These are phyloP conservation scores for Neocallimastix lanati DNA, from an alignment of 192 early-diverging fungal genomes.

Conservation along the genomic window DNA sequence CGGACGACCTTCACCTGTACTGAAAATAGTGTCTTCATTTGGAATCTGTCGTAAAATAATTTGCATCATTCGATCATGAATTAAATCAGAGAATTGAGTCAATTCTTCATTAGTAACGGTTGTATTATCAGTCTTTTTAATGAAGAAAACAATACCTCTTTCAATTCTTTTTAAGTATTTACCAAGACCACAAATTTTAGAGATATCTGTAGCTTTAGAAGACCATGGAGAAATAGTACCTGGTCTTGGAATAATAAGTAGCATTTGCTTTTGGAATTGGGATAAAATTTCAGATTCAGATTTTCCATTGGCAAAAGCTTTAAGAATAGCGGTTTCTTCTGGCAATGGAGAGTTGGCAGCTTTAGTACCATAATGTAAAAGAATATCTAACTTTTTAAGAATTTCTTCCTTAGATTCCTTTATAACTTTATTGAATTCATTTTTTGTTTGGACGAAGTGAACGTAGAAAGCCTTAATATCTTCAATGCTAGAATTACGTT, in stretches of 20 bases:
- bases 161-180: conserved; percentile 63
- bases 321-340: conserved; percentile 16
- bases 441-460: conserved; percentile 51
- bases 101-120: conserved; percentile 22
- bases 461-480: conserved; percentile 45
- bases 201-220: conserved; percentile 97
- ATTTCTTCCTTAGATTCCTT: conserved; percentile 1
- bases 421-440: conserved; percentile 10
- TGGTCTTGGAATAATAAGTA: conserved; percentile 69
- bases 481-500: conserved; percentile 21
- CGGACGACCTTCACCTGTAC: conserved; percentile 25
- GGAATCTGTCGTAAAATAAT: conserved; percentile 20
- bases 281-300: background rate
- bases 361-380: conserved; percentile 16
- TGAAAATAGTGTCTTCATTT: conserved; percentile 13
- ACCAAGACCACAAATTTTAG: conserved; percentile 68
- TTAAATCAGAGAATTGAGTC: conserved; percentile 18
- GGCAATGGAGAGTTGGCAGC: conserved; percentile 17
- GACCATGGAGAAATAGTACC: conserved; percentile 99
- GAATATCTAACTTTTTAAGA: conserved; percentile 5
- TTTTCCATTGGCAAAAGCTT: conserved; percentile 13
- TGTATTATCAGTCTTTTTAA: conserved; percentile 13
- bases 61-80: conserved; percentile 96
- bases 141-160: conserved; percentile 60
- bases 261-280: background rate